A percentile compares a stretch with the other conserved stretches of the same genome.
Evolutionary conservation across 1,139 yeast genomes (phyloP).

Genomic region (Candida sojae): DNA sequence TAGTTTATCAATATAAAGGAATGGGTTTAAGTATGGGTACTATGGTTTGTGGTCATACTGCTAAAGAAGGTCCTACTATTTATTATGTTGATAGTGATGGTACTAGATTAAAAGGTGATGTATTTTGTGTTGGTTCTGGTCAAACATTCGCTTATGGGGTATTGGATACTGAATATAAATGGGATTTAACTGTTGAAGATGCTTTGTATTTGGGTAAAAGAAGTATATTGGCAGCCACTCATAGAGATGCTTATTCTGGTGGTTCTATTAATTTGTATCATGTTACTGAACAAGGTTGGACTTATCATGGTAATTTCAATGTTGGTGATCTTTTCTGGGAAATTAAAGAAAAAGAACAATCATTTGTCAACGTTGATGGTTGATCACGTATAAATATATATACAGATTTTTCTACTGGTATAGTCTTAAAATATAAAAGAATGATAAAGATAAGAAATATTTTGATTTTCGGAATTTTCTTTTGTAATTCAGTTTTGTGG

Average conservation of each 20-base stretch:
- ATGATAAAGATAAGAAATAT: background rate
- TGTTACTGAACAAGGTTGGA: slow-evolving; percentile 93
- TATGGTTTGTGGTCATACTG: slow-evolving; percentile 96
- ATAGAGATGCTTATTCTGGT: slow-evolving; percentile 98
- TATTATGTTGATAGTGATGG: slow-evolving; percentile 98
- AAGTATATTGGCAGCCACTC: slow-evolving; percentile 95
- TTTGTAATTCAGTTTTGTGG: too few relatives aligned
- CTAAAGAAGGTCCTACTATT: slow-evolving; percentile 92
- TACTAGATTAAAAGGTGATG: slow-evolving; percentile 89
- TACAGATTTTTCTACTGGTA: background rate
- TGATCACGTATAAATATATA: slow-evolving; percentile 19
- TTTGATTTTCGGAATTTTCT: too few relatives aligned
- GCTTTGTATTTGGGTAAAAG: slow-evolving; percentile 94
- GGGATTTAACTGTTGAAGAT: slow-evolving; percentile 91
- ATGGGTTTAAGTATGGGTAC: slow-evolving; percentile 99
- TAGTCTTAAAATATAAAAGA: background rate
- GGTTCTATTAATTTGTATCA: slow-evolving; percentile 94
- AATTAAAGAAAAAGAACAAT: slow-evolving; percentile 81
- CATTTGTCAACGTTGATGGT: slow-evolving; percentile 85
- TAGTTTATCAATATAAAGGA: slow-evolving; percentile 93
- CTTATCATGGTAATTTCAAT: slow-evolving; percentile 91
- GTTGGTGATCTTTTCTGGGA: slow-evolving; percentile 94
- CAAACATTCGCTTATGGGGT: slow-evolving; percentile 99
- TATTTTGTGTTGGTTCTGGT: slow-evolving; percentile 98
- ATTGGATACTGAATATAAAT: slow-evolving; percentile 82